A percentile compares a stretch with the other conserved stretches of the same genome.
Evolutionary conservation across 116 monocot species (phyloP).

Genomic region (Cymodocea nodosa): DNA sequence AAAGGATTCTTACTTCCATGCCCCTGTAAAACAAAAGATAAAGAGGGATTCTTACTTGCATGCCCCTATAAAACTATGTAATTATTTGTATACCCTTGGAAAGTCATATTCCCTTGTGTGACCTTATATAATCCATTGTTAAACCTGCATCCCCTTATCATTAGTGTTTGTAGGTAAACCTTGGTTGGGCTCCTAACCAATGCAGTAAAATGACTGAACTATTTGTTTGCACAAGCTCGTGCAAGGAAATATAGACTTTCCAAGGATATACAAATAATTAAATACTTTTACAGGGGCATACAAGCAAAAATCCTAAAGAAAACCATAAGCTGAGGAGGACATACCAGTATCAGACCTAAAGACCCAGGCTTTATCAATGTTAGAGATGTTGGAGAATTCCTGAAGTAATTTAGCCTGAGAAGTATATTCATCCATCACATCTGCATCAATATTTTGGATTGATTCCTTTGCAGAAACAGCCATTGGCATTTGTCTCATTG

Average conservation of each 20-base stretch:
- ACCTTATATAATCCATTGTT: too few relatives aligned
- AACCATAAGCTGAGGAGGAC: background rate
- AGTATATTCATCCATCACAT: conserved; percentile 48
- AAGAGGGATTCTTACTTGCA: too few relatives aligned
- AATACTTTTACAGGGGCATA: background rate
- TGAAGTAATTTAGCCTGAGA: conserved; percentile 67
- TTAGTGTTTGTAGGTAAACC: too few relatives aligned
- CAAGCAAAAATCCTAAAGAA: background rate
- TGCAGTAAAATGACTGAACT: too few relatives aligned
- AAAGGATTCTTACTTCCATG: background rate
- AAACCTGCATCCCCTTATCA: too few relatives aligned
- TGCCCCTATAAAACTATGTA: too few relatives aligned
- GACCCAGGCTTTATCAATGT: conserved; percentile 73
- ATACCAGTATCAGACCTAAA: conserved; percentile 64
- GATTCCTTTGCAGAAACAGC: conserved; percentile 24
- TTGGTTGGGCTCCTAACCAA: too few relatives aligned
- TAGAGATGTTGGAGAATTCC: conserved; percentile 61
- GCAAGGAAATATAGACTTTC: too few relatives aligned
- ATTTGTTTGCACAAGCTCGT: too few relatives aligned
- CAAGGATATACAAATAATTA: background rate
- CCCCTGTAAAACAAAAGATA: too few relatives aligned
- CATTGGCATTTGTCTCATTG: conserved; percentile 24
- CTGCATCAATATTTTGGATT: conserved; percentile 32
- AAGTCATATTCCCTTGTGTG: too few relatives aligned
- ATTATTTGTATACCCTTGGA: too few relatives aligned